Evolutionary conservation across 2,329 filamentous ascomycete genomes (phyloP).

Genomic region (Penicillium sp.): DNA sequence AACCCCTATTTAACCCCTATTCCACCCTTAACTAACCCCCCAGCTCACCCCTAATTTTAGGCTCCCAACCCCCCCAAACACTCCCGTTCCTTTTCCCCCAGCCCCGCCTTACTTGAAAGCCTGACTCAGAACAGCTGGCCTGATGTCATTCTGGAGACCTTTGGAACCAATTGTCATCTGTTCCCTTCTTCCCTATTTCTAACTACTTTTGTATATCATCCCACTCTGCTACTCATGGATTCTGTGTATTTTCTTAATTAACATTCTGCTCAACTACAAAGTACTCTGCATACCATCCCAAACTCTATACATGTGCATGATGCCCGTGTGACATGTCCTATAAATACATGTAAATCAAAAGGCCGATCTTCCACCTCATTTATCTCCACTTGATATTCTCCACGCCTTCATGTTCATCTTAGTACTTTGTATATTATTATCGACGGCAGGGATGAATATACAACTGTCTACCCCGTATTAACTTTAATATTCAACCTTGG

Average conservation of each 20-base stretch:
- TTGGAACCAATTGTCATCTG: background rate
- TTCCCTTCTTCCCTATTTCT: background rate
- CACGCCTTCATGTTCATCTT: background rate
- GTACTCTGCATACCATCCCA: background rate
- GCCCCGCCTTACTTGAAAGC: background rate
- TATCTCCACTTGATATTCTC: constrained; percentile 17
- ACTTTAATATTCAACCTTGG: background rate
- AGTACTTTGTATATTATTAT: background rate
- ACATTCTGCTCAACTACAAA: background rate
- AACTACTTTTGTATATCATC: background rate
- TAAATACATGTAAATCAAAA: background rate
- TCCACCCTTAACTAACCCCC: no score
- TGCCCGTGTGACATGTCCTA: background rate
- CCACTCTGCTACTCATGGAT: no score
- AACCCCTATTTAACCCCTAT: background rate
- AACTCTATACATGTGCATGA: constrained; percentile 1
- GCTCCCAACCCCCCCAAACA: background rate
- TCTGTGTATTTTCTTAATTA: background rate
- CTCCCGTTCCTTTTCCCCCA: background rate
- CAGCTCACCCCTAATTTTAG: background rate
- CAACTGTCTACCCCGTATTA: background rate
- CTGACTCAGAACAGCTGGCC: constrained; percentile 12
- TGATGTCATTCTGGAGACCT: constrained; percentile 27
- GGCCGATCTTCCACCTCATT: constrained; percentile 16
- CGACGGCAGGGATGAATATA: background rate